Evolutionary conservation across 768 basidiomycete species (phyloP).

Genomic region (Exidia glandulosa): DNA sequence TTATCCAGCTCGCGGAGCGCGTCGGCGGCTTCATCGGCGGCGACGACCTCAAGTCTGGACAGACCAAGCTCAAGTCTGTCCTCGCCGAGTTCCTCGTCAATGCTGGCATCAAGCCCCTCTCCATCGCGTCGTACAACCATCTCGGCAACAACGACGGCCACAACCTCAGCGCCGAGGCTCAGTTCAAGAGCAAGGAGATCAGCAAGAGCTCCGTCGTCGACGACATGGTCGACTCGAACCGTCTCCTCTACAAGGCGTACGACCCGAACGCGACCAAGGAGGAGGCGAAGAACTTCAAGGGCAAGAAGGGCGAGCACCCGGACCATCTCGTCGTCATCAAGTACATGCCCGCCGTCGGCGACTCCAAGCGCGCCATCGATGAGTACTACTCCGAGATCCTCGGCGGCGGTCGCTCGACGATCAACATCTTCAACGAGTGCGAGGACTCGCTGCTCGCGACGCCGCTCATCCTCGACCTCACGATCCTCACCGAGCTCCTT

Average conservation of each 20-base stretch:
- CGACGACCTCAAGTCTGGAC: conserved; percentile 95
- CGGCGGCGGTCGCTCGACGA: conserved; percentile 87
- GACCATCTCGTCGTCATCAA: conserved; percentile 97
- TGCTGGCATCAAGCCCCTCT: conserved; percentile 94
- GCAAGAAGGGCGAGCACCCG: conserved; percentile 86
- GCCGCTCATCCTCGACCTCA: conserved; percentile 87
- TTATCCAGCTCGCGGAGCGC: conserved; percentile 84
- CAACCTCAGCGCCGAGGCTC: conserved; percentile 79
- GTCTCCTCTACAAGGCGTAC: conserved; percentile 74
- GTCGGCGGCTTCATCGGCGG: conserved; percentile 89
- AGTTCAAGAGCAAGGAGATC: conserved; percentile 99
- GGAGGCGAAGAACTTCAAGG: conserved; percentile 34
- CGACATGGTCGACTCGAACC: conserved; percentile 93
- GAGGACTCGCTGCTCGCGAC: conserved; percentile 96
- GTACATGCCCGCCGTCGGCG: conserved; percentile 92
- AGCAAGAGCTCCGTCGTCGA: conserved; percentile 95
- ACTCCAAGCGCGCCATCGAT: conserved; percentile 98
- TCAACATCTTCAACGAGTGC: conserved; percentile 98
- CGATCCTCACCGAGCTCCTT: conserved; percentile 87
- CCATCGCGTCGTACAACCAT: conserved; percentile 97
- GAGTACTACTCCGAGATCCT: conserved; percentile 98
- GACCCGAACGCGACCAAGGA: conserved; percentile 29
- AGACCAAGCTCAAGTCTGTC: conserved; percentile 95
- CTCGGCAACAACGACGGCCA: conserved; percentile 96
- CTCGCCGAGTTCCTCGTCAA: conserved; percentile 98